Evolutionary conservation across 306 rosid species (phyloP).

Genomic region (Dryas drummondii): DNA sequence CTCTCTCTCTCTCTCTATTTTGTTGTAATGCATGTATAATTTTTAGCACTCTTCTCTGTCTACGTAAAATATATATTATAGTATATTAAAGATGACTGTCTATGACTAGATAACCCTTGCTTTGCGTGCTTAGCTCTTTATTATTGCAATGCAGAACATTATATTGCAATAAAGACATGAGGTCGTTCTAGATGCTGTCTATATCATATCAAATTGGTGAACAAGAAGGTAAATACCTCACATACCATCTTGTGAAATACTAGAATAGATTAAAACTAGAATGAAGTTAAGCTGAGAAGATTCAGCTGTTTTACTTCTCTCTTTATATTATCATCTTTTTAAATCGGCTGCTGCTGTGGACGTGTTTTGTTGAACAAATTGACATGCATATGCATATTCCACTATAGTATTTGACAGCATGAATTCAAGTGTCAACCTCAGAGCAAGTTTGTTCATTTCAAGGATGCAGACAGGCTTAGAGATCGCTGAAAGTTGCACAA

Average conservation of each 20-base stretch:
- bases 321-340: neutral
- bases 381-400: neutral
- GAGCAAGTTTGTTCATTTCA: constrained; percentile 4
- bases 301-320: neutral
- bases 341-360: constrained; percentile 4
- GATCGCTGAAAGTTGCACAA: constrained; percentile 3
- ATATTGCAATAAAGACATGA: neutral
- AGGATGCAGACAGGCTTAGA: neutral
- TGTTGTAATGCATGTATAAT: no score
- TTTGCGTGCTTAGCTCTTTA: neutral
- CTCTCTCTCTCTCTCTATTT: neutral
- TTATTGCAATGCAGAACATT: neutral
- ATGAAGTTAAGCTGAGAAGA: constrained; percentile 10
- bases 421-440: constrained; percentile 20
- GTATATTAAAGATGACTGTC: neutral
- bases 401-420: neutral
- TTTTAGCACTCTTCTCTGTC: neutral
- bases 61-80: neutral
- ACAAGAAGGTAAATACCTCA: constrained; percentile 16
- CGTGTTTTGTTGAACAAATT: constrained; percentile 7
- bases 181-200: neutral
- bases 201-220: neutral
- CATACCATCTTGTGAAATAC: neutral
- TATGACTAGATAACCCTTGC: neutral
- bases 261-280: neutral